phyloP scores from a whole-genome alignment of 257 asterid species.

The Datura wrightii region DNA sequence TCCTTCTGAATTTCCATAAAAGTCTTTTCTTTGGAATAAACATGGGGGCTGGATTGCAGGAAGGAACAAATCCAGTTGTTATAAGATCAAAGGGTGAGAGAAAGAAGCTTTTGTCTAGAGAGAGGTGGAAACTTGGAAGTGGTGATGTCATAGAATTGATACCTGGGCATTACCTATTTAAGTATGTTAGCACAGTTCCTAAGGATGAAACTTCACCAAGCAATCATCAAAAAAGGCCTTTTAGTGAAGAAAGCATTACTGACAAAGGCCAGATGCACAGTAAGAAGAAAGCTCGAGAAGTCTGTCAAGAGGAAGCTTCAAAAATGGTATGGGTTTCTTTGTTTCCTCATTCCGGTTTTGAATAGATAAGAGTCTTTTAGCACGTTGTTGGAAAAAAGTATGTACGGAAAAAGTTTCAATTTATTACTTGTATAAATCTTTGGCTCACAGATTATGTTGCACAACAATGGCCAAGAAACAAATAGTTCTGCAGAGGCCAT shows the following conservation, averaged over 20 bases:
- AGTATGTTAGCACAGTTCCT: conserved; percentile 54
- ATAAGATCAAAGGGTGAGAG: conserved; percentile 65
- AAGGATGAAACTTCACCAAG: conserved; percentile 39
- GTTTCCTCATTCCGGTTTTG: neutral
- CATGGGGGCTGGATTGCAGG: conserved; percentile 54
- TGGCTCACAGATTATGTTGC: conserved; percentile 42
- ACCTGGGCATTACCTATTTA: conserved; percentile 86
- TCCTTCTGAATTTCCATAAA: neutral
- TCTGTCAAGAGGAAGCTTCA: conserved; percentile 48
- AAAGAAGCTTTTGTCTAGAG: conserved; percentile 75
- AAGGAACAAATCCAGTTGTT: conserved; percentile 86
- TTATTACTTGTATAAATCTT: conserved; percentile 18
- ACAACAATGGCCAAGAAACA: conserved; percentile 35
- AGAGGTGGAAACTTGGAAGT: conserved; percentile 58
- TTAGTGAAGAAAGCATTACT: conserved; percentile 51
- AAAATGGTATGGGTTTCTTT: conserved; percentile 40
- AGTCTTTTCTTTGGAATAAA: conserved; percentile 23
- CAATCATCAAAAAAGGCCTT: conserved; percentile 57
- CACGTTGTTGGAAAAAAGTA: neutral
- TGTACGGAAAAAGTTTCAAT: neutral
- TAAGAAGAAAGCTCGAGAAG: conserved; percentile 59
- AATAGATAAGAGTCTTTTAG: neutral
- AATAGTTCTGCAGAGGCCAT: conserved; percentile 54
- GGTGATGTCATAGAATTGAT: conserved; percentile 84
- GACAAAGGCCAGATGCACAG: conserved; percentile 43